Base-by-base conservation (phyloP, 2,329 filamentous ascomycete species). In the Didymella pomorum region DNA sequence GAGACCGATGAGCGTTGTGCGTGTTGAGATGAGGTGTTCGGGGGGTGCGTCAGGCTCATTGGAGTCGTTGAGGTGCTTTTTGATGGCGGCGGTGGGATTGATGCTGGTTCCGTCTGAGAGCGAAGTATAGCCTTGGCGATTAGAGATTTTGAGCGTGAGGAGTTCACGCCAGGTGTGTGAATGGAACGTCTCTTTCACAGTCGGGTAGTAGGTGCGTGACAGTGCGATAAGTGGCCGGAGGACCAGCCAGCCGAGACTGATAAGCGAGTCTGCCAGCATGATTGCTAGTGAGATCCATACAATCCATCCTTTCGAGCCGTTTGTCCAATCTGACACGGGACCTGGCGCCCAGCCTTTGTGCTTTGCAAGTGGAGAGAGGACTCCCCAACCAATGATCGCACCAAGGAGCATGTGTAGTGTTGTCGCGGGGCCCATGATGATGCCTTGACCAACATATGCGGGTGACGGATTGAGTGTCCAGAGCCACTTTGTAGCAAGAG, bases 381-480 rank as follows among this genome's bases (percentile, higher is more conserved):
- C 76, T 0, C 88, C 95, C 95, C 95, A 99, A 25, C 95, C 95
- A 10, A 97, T 71, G 16, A 96, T 75, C 3, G 95, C 93, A 5
- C 95, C 95, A 2, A 98, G 80, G 1, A 97, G 84, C 95, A 99
- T 99, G 68, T 98, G 94, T 51, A 96, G 83, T 3, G 94, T 98
- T 0, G 95, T 99, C 37, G 92, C 89, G 4, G 94, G 91, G 0
- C 95, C 95, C 95, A 99, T 99, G 71, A 99, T 98, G 62, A 99
- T 96, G 11, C 95, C 95, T 78, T 99, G 95, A 0, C 95, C 95
- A 25, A 98, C 88, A 74, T 99, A 99, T 2, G 95, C 95, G n/a
- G 96, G 89, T 44, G 93, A 97, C 0, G 95, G 95, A 66, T 99
- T 99, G 7, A 99, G 81, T 0, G 92, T 95, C 95, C 95, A 99